Evolutionary conservation across 768 basidiomycete genomes (phyloP), one percentile per base, ranked within the genome.

Genomic region (Mrakia blollopis): DNA sequence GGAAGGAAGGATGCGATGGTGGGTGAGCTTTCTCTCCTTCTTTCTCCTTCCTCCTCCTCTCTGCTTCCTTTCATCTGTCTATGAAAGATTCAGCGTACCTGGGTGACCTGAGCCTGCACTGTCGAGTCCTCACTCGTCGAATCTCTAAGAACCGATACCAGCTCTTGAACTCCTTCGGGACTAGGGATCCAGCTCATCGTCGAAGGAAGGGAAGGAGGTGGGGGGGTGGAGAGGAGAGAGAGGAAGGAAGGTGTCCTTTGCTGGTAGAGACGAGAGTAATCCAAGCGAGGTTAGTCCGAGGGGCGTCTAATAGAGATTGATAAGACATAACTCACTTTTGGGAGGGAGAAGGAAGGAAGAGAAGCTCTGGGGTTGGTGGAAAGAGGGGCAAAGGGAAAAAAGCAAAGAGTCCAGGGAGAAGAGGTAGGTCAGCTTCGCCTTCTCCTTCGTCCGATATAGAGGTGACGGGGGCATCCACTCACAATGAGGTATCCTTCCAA

Each of bases 91-190:
- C 6, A 16, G 80, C 83, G 81, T 84, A 94, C 94, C 86, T 91
- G 89, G 74, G 93, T 93, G 83, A 95, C 94, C 79, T 85, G 86
- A 71, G 88, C 87, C 85, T 98, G 94, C 10, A 87, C 84, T 70
- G 87, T 85, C 35, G 90, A 88, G 81, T 91, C 88, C 77, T 88
- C 90, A 85, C 91, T 89, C 52, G 92, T 94, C 14, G 95, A 95
- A 81, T 94, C 91, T 85, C 91, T 91, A 84, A 98, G 91, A 39
- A 94, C 94, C 82, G 89, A 87, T 57, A 97, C 86, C 84, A 98
- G 92, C 87, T 97, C 93, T 84, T 92, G 89, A 84, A 98, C 87
- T 82, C 91, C 94, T 77, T 88, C 88, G 82, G 89, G 90, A 81
- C 92, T 89, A 80, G 95, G 95, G 79, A 86, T 87, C 95, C 95